phyloP scores from a whole-genome alignment of 345 rosid genomes.

The Salix caprea region DNA sequence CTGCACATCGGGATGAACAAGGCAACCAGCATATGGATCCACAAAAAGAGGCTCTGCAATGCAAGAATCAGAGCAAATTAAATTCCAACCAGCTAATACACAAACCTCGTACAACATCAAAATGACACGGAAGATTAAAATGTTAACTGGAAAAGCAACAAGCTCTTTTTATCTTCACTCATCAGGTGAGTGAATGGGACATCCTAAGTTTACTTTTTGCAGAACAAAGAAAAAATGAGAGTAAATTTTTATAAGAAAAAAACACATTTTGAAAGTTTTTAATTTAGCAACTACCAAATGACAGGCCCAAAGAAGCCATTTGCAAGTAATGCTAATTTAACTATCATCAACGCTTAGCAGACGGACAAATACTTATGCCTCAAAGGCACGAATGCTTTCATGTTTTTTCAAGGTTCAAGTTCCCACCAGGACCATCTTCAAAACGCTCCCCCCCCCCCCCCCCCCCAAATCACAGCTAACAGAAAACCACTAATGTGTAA shows the following conservation, averaged over 20 bases:
- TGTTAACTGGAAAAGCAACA: background rate
- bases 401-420: too few relatives aligned
- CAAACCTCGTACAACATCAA: background rate
- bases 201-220: background rate
- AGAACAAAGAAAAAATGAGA: background rate
- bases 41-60: constrained; percentile 74
- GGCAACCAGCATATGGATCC: constrained; percentile 83
- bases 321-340: background rate
- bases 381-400: too few relatives aligned
- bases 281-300: background rate
- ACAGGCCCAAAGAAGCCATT: background rate
- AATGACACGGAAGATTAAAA: background rate
- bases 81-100: background rate
- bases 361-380: too few relatives aligned
- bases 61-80: constrained; percentile 10
- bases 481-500: too few relatives aligned
- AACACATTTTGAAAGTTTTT: background rate
- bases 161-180: background rate
- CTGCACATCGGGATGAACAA: constrained; percentile 42
- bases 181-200: background rate
- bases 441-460: too few relatives aligned
- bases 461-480: too few relatives aligned
- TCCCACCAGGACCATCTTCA: too few relatives aligned
- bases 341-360: too few relatives aligned
- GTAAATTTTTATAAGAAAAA: background rate